Evolutionary conservation across 768 basidiomycete genomes (phyloP).

Genomic region (Lactarius hengduanensis): DNA sequence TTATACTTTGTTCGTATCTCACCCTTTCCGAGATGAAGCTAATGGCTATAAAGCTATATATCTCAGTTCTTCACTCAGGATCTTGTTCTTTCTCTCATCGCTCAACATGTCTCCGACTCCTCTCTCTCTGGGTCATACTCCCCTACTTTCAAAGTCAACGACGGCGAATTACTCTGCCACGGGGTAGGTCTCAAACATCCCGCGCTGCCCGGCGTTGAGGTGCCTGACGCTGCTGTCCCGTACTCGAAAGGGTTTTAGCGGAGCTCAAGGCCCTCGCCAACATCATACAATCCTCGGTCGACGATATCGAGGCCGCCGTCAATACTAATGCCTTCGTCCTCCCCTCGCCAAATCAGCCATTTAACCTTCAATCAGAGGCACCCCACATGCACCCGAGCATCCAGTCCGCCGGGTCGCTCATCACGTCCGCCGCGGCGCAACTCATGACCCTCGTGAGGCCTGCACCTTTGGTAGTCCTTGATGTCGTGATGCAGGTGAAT

Average conservation of each 20-base stretch:
- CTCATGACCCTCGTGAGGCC: too few relatives aligned
- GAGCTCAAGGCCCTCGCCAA: constrained; percentile 10
- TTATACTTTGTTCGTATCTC: too few relatives aligned
- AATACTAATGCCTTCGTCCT: too few relatives aligned
- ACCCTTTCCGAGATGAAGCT: too few relatives aligned
- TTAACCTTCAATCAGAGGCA: too few relatives aligned
- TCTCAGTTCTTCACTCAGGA: background rate
- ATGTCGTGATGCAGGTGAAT: too few relatives aligned
- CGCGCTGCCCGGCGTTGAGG: background rate
- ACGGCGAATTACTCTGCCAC: background rate
- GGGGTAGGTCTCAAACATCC: background rate
- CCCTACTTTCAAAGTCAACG: background rate
- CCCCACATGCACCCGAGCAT: too few relatives aligned
- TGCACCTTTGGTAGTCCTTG: too few relatives aligned
- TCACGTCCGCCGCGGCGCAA: too few relatives aligned
- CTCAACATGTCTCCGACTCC: background rate
- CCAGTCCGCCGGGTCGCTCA: too few relatives aligned
- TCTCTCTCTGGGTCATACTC: background rate
- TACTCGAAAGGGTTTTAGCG: background rate
- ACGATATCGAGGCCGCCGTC: background rate
- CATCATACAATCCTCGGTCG: constrained; percentile 5
- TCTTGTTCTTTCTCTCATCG: too few relatives aligned
- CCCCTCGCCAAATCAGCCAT: too few relatives aligned
- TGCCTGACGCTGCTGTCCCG: background rate
- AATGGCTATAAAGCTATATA: background rate